Evolutionary conservation across 768 basidiomycete species (phyloP).

Genomic region (Calvatia gigantea): DNA sequence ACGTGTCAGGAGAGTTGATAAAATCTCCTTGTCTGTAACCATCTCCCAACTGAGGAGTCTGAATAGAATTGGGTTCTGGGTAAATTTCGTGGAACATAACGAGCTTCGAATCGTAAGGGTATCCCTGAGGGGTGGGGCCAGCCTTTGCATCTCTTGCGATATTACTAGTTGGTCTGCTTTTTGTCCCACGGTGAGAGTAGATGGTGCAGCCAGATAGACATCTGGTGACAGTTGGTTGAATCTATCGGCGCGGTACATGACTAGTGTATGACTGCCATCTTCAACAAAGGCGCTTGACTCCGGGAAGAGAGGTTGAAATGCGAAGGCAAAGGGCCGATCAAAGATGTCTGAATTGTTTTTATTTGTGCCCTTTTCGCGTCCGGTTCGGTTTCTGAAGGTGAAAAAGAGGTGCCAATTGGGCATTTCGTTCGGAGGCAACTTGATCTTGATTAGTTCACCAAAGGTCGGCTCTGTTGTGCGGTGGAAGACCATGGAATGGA

Average conservation of each 20-base stretch:
- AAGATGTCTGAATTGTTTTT: slow-evolving; percentile 36
- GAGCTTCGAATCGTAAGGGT: slow-evolving; percentile 81
- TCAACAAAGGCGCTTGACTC: slow-evolving; percentile 75
- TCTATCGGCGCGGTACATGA: slow-evolving; percentile 83
- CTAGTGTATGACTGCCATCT: slow-evolving; percentile 83
- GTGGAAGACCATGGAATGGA: slow-evolving; percentile 88
- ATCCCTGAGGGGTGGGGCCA: slow-evolving; percentile 73
- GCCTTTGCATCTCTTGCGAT: slow-evolving; percentile 56
- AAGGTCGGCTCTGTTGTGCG: slow-evolving; percentile 88
- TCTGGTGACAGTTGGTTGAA: slow-evolving; percentile 57
- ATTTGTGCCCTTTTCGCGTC: slow-evolving; percentile 25
- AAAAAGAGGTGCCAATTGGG: slow-evolving; percentile 92
- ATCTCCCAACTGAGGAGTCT: slow-evolving; percentile 80
- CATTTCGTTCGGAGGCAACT: slow-evolving; percentile 62
- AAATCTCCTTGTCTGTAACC: slow-evolving; percentile 54
- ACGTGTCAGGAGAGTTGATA: slow-evolving; percentile 72
- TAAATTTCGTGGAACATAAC: slow-evolving; percentile 88
- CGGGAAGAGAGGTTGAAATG: slow-evolving; percentile 84
- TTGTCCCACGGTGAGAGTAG: slow-evolving; percentile 53
- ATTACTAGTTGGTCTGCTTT: slow-evolving; percentile 56
- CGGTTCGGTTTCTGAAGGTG: slow-evolving; percentile 78
- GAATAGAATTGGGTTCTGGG: slow-evolving; percentile 84
- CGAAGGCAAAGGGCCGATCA: slow-evolving; percentile 89
- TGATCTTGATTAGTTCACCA: slow-evolving; percentile 89
- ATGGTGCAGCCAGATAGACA: slow-evolving; percentile 69